Evolutionary conservation across 306 rosid genomes (phyloP).

Genomic region (Cucumis hystrix): DNA sequence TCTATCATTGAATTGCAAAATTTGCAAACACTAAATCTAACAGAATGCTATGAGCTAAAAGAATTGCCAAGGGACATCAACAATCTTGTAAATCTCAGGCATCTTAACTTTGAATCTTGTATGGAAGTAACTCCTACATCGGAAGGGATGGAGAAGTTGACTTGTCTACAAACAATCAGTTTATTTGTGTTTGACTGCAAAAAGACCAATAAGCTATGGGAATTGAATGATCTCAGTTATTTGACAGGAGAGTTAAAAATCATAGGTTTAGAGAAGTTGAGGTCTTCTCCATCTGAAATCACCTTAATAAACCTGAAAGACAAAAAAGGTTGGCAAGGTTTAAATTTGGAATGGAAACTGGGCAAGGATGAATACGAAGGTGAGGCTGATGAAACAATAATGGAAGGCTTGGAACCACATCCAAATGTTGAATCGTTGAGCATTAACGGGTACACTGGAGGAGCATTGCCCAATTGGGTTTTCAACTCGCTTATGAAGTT

Average conservation of each 20-base stretch:
- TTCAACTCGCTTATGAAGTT: not conserved
- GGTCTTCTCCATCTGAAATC: not conserved
- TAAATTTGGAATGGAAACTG: not conserved
- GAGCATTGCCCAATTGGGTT: not conserved
- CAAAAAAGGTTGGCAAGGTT: not conserved
- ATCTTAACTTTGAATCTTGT: not conserved
- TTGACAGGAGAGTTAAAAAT: not conserved
- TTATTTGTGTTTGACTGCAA: not conserved
- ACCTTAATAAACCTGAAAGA: not conserved
- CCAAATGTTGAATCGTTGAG: not conserved
- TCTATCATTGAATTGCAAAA: constrained; percentile 1
- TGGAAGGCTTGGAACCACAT: not conserved
- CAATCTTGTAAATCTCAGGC: constrained; percentile 2
- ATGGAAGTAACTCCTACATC: not conserved
- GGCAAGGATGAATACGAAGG: not conserved
- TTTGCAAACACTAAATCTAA: not conserved
- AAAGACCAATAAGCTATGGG: not conserved
- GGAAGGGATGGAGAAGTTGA: not conserved
- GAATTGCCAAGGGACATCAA: not conserved
- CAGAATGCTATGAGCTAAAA: not conserved
- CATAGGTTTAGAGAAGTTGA: not conserved
- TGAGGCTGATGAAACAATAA: not conserved
- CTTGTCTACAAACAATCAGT: not conserved
- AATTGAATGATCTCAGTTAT: not conserved
- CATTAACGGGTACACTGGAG: not conserved